Evolutionary conservation across 2,329 filamentous ascomycete genomes (phyloP), one percentile per base, ranked within the genome.

Genomic region (Colletotrichum nymphaeae): DNA sequence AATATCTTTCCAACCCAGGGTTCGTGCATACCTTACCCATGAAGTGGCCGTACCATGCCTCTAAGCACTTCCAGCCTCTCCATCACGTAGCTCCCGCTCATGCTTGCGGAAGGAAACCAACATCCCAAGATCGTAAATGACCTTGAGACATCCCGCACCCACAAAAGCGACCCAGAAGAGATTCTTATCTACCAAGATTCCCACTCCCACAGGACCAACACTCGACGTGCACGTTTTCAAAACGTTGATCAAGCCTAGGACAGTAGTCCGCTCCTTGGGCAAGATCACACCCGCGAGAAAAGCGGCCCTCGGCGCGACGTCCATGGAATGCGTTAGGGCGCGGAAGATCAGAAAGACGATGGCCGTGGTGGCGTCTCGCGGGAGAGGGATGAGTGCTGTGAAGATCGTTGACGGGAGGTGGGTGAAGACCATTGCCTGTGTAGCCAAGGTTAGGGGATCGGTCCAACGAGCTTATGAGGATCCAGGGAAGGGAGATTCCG

Each of bases 401-500:
- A 49, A 49, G 42, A 49, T 49, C 8, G 42, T 22, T 11, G 42
- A 49, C 8, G 42, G 42, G 19, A 49, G 42, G 42, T 49, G 42
- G 19, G 42, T 49, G 19, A 49, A 49, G 8, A 49, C 42, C 42
- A 49, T 49, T 4, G 42, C 19, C 42, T 49, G 19, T n/a, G 42
- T 22, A 11, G 8, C 3, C 2, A 2, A n/a, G 9, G 42, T 49
- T 11, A 49, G 42, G 1, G 1, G 42, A 11, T n/a, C 37, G 2
- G 42, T 49, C 0, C 4, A 1, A 9, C 8, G 19, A n/a, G 7
- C 19, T 9, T n/a, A 4, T 4, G 8, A 11, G 42, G 42, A n/a
- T 22, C 7, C 8, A 9, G 19, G 7, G 7, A 2, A 2, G 8
- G 9, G 19, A 0, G 19, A 7, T 4, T 9, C 1, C n/a, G 3